Percentiles rank a stretch among this genome's conserved stretches.
phyloP scores from a whole-genome alignment of 768 basidiomycete species.

The Tricholoma saponaceum region DNA sequence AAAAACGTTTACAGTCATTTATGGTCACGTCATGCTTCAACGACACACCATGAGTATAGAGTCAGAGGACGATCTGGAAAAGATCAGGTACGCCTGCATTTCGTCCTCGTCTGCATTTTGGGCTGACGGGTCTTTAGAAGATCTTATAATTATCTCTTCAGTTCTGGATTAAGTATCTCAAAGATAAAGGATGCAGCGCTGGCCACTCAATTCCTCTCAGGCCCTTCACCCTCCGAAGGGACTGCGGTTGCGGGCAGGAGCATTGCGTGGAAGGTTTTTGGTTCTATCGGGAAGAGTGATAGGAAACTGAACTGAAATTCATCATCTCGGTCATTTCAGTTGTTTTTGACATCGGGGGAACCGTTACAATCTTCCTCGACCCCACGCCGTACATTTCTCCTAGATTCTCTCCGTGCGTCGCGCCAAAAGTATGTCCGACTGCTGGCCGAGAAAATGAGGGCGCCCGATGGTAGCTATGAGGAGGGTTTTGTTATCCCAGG shows the following conservation, averaged over 20 bases:
- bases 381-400: conserved; percentile 28
- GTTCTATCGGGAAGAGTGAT: conserved; percentile 6
- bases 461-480: conserved; percentile 85
- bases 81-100: background rate
- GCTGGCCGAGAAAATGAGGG: conserved; percentile 67
- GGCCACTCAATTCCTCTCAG: conserved; percentile 57
- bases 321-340: conserved; percentile 34
- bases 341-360: conserved; percentile 65
- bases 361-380: conserved; percentile 55
- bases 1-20: no score
- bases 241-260: conserved; percentile 69
- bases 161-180: conserved; percentile 48
- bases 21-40: background rate
- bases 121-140: background rate
- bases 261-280: conserved; percentile 77
- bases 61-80: background rate
- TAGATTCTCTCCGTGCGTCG: conserved; percentile 40
- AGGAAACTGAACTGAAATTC: conserved; percentile 11
- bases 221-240: conserved; percentile 31
- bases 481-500: conserved; percentile 60
- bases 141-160: conserved; percentile 42
- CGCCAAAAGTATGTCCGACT: conserved; percentile 56
- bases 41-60: background rate
- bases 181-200: conserved; percentile 67
- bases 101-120: background rate